A percentile compares a stretch with the other conserved stretches of the same genome.
phyloP scores from a whole-genome alignment of 2,329 filamentous ascomycete species.

The Aspergillus novofumigatus region DNA sequence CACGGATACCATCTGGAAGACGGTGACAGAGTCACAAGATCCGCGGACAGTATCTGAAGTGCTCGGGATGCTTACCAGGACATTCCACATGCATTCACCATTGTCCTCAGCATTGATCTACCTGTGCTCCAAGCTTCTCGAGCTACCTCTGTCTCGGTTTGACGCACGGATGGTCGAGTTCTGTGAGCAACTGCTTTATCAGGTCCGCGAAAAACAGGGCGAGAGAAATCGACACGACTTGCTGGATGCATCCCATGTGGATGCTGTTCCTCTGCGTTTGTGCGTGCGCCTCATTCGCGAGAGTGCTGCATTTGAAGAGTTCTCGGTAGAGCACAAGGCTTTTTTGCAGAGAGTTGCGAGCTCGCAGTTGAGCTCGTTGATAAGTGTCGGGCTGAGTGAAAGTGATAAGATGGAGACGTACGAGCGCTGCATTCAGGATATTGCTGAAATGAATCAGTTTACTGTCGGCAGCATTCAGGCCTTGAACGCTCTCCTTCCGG shows the following conservation, averaged over 20 bases:
- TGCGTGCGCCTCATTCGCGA: conserved; percentile 69
- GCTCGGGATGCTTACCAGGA: conserved; percentile 58
- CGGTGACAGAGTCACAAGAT: conserved; percentile 76
- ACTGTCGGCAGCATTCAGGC: conserved; percentile 71
- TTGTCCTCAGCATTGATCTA: conserved; percentile 52
- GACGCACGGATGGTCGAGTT: conserved; percentile 59
- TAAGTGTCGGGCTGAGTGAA: conserved; percentile 52
- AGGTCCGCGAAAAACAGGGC: conserved; percentile 44
- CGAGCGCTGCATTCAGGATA: conserved; percentile 63
- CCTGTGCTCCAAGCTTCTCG: conserved; percentile 66
- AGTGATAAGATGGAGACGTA: conserved; percentile 62
- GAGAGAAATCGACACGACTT: conserved; percentile 24
- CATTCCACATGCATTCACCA: conserved; percentile 45
- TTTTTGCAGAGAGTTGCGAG: conserved; percentile 63
- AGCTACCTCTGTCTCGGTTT: conserved; percentile 60
- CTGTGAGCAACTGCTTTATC: conserved; percentile 54
- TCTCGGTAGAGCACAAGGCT: conserved; percentile 54
- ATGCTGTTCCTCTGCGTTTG: conserved; percentile 48
- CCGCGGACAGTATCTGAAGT: conserved; percentile 79
- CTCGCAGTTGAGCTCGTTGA: conserved; percentile 58
- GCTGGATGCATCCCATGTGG: conserved; percentile 25
- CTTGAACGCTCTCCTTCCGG: conserved; percentile 45
- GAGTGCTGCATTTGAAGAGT: conserved; percentile 55
- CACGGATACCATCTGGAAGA: conserved; percentile 79
- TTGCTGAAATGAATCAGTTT: conserved; percentile 58